phyloP scores from a whole-genome alignment of 2,329 filamentous ascomycete genomes.

The Botrytis fragariae region DNA sequence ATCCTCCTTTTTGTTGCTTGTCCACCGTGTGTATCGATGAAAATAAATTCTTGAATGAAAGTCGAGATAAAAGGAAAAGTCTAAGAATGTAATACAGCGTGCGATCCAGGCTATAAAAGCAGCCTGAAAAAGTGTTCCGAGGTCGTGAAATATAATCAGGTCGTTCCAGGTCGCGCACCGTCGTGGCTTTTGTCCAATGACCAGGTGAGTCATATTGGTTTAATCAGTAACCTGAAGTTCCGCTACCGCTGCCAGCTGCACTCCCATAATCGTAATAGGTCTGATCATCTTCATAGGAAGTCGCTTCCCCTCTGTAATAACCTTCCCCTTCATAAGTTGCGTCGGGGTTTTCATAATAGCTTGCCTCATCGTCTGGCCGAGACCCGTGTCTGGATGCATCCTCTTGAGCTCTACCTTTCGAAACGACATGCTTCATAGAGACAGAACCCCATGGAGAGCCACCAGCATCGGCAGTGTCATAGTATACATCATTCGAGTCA shows the following conservation, averaged over 20 bases:
- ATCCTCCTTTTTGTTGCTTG: conserved; percentile 4
- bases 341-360: conserved; percentile 26
- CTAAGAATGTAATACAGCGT: background rate
- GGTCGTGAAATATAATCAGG: conserved; percentile 8
- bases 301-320: conserved; percentile 32
- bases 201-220: background rate
- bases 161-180: background rate
- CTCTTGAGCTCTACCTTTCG: conserved; percentile 45
- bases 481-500: conserved; percentile 53
- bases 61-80: background rate
- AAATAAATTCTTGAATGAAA: conserved; percentile 4
- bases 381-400: conserved; percentile 44
- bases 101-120: background rate
- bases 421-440: conserved; percentile 54
- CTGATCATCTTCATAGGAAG: conserved; percentile 32
- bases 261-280: conserved; percentile 37
- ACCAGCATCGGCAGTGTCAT: conserved; percentile 52
- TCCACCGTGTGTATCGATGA: conserved; percentile 5
- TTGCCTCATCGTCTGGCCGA: conserved; percentile 29
- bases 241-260: conserved; percentile 33
- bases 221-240: conserved; percentile 22
- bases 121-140: background rate
- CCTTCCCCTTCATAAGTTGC: conserved; percentile 30
- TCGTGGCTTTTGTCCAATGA: background rate
- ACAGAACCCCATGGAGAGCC: conserved; percentile 72